Conservation (phyloP, 371 early-diverging fungal species). For the Actinomortierella ambigua region DNA sequence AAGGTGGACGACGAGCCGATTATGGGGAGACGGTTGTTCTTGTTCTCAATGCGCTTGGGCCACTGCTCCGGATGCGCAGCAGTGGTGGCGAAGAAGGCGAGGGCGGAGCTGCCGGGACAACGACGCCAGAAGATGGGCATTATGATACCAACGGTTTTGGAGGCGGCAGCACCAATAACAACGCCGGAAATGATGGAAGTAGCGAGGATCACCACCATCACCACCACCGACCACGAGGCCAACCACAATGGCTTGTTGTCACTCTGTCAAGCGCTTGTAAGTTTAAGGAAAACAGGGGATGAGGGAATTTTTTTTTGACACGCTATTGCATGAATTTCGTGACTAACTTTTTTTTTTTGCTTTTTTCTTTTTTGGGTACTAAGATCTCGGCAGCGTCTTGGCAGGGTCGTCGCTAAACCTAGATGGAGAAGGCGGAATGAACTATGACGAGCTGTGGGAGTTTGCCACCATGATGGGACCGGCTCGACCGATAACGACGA, state of each 20-base stretch:
- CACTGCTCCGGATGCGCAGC: no score
- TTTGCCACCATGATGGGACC: constrained; percentile 61
- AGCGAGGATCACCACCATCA: constrained; percentile 9
- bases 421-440: constrained; percentile 22
- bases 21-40: no score
- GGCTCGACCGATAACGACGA: constrained; percentile 62
- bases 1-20: neutral
- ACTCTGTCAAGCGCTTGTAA: constrained; percentile 43
- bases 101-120: no score
- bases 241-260: constrained; percentile 37
- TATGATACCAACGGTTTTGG: no score
- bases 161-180: no score
- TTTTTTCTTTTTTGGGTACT: neutral
- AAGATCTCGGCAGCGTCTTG: constrained; percentile 40
- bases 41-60: no score
- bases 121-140: no score
- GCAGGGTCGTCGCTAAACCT: constrained; percentile 8
- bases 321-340: neutral
- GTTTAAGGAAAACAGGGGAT: neutral
- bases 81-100: no score
- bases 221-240: constrained; percentile 13
- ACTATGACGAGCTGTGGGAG: constrained; percentile 65
- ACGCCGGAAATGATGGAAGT: no score
- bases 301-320: neutral
- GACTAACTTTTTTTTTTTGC: neutral